Base-by-base conservation (phyloP, 257 asterid genomes). In the Scutellaria minor region DNA sequence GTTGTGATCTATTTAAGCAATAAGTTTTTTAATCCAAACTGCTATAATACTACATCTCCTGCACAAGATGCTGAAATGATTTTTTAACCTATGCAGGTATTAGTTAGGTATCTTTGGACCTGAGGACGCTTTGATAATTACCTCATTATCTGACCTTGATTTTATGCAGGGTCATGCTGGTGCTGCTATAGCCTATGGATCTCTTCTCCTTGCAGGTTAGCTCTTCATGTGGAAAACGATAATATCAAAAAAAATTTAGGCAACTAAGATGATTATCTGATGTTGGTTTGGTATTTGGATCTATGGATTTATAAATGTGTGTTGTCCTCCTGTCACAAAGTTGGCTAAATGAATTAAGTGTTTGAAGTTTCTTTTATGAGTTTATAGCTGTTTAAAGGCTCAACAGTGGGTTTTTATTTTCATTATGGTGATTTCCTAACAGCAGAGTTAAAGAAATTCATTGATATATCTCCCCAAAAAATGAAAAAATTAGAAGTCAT, bases 151-250 rank as follows among this genome's bases (percentile, higher is more conserved):
- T 54, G 22, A 47, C 58, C 50, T 74, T 77, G 79, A 70, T 75
- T 75, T 74, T 62, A 53, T 75, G 60, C 63, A 93, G 97, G 97
- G 99, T 61, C 97, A 89, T 82, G 81, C 90, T 58, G 98, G 96
- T 46, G 91, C 98, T 73, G 93, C 98, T 57, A 70, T 91, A 54
- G 96, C 98, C 40, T 94, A 84, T 56, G 98, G 98, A 69, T 94
- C 98, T 56, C 91, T 94, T 71, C 91, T 94, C 59, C 91, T 91
- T 61, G 83, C 82, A 85, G 98, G 85, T 81, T 79, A 57, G 85
- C 46, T 39, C 54, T 72, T 64, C 66, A 24, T 40, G 37, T 53
- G 40, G 37, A 31, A 20, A 37, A 24, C 35, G 8, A 15, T 66
- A 5, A 22, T 50, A 35, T 53, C 6, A 18, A 18, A 18, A 18